phyloP scores from a whole-genome alignment of 179 eudicot species.

The Pouteria campechiana region DNA sequence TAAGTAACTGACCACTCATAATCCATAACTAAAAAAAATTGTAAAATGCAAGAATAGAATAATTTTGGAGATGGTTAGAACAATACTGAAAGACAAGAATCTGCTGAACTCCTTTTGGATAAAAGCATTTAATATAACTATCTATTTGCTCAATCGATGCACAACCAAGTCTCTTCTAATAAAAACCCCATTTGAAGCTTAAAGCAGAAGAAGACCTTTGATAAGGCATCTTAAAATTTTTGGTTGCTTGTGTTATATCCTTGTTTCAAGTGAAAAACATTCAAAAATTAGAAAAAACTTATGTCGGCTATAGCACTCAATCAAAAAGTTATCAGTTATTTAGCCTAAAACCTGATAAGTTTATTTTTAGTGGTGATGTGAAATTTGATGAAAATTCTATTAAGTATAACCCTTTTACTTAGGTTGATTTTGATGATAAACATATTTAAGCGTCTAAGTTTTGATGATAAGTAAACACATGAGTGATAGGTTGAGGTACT shows the following conservation, averaged over 20 bases:
- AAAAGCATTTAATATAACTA: background rate
- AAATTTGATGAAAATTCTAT: background rate
- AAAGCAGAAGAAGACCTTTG: background rate
- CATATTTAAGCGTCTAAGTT: too few relatives aligned
- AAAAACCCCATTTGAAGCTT: too few relatives aligned
- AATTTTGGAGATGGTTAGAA: constrained; percentile 1
- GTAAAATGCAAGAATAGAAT: constrained; percentile 5
- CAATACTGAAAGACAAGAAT: background rate
- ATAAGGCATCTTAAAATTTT: constrained; percentile 2
- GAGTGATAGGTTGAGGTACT: too few relatives aligned
- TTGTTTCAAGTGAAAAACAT: constrained; percentile 1
- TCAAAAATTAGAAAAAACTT: background rate
- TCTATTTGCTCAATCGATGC: background rate
- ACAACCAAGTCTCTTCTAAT: background rate
- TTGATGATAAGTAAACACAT: too few relatives aligned
- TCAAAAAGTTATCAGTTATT: background rate
- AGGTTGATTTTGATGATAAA: too few relatives aligned
- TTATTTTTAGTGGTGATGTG: background rate
- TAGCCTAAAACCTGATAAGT: background rate
- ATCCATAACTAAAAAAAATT: constrained; percentile 12
- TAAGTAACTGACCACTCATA: constrained; percentile 1
- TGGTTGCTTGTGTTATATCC: background rate
- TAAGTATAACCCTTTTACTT: too few relatives aligned
- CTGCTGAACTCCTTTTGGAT: constrained; percentile 5
- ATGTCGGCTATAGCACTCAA: background rate